Percentiles rank a stretch among this genome's conserved stretches.
These are phyloP conservation scores for Plantago lanceolata DNA, from an alignment of 305 asterid genomes.

Conservation along the genomic window DNA sequence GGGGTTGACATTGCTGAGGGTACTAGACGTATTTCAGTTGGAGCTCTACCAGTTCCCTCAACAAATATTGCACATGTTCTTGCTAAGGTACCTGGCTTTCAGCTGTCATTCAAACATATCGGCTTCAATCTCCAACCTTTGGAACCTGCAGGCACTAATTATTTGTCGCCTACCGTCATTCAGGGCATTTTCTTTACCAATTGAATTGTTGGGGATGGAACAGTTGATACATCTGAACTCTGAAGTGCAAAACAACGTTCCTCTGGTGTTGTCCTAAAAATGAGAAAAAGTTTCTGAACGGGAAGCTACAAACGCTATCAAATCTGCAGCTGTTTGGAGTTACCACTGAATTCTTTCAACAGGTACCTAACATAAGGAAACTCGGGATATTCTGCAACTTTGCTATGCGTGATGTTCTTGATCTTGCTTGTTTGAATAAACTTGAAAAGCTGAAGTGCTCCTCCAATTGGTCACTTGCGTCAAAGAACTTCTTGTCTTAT, in stretches of 20 bases:
- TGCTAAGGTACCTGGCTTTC: constrained; percentile 21
- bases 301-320: constrained; percentile 20
- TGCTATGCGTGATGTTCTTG: background rate
- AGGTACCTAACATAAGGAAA: constrained; percentile 18
- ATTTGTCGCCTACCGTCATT: background rate
- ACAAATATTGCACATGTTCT: constrained; percentile 13
- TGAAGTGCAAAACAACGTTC: background rate
- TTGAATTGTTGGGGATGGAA: constrained; percentile 19
- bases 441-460: constrained; percentile 17
- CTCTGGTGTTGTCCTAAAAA: background rate
- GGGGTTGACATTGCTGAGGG: constrained; percentile 10
- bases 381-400: background rate
- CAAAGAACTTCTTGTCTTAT: background rate
- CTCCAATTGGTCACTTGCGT: background rate
- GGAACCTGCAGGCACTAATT: constrained; percentile 24
- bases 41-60: background rate
- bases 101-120: background rate
- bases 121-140: constrained; percentile 16
- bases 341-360: background rate
- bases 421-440: background rate
- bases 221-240: constrained; percentile 19
- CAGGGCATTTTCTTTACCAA: constrained; percentile 3
- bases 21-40: background rate
- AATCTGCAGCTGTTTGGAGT: background rate
- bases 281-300: background rate